Evolutionary conservation across 2,329 filamentous ascomycete genomes (phyloP).

Genomic region (Dryadomyces sulphureus): DNA sequence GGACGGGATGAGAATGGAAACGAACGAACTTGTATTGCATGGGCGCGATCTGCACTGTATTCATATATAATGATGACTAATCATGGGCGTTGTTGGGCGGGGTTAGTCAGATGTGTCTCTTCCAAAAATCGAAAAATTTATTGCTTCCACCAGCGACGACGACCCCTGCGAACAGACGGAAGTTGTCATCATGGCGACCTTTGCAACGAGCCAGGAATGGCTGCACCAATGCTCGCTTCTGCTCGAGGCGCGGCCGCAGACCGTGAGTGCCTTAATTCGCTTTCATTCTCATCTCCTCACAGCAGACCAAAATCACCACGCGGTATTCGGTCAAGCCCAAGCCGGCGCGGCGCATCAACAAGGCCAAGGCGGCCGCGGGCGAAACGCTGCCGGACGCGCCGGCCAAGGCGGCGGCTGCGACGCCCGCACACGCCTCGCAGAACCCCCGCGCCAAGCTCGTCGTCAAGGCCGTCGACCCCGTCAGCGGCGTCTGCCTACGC

Average conservation of each 20-base stretch:
- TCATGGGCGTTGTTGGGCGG: no score
- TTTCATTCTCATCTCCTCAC: constrained; percentile 1
- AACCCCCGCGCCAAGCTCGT: constrained; percentile 54
- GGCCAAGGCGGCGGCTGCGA: constrained; percentile 14
- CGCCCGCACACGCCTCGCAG: constrained; percentile 13
- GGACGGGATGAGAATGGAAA: no score
- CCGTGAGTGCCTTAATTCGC: constrained; percentile 38
- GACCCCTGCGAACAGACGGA: no score
- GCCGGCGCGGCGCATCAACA: constrained; percentile 9
- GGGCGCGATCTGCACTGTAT: no score
- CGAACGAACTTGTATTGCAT: background rate
- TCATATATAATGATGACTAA: no score
- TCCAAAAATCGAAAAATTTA: no score
- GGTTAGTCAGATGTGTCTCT: no score
- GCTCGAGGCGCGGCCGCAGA: constrained; percentile 70
- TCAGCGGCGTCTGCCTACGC: constrained; percentile 69
- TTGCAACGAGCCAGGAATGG: constrained; percentile 77
- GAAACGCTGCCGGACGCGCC: constrained; percentile 12
- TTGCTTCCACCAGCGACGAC: no score
- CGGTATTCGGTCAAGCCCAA: constrained; percentile 62
- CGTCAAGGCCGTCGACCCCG: constrained; percentile 80
- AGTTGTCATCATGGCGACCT: constrained; percentile 52
- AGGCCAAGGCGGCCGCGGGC: constrained; percentile 10
- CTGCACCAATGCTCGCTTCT: constrained; percentile 76
- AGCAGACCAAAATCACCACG: constrained; percentile 76